Base-by-base conservation (phyloP, 805 yeast species). In the Danielozyma ontarioensis region DNA sequence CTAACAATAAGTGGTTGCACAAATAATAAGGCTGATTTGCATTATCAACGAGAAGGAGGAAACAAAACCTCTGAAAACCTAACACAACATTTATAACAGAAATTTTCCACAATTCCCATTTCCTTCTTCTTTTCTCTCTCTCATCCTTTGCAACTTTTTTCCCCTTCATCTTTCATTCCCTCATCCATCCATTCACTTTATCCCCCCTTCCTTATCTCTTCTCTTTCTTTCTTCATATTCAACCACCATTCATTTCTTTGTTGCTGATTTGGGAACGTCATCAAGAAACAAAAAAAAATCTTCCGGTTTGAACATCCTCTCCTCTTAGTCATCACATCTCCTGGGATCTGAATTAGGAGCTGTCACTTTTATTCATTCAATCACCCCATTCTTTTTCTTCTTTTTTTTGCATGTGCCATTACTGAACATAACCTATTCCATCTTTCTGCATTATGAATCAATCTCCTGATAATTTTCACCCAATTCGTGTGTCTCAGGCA, bases 11-110 rank as follows among this genome's bases (percentile, higher is more conserved):
- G 22, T 19, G 22, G 22, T 19, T 19, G n/a, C 10, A 10, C 22
- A 19, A 19, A 19, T 11, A 84, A 84, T 58, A 84, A 85, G 58
- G 62, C 74, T 31, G 94, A 84, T 55, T 63, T 84, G 32, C 72
- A 74, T 40, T 55, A 53, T 33, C 72, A 73, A 41, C 79, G 82
- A 46, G 74, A 90, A 40, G 83, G 22, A 19, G 22, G 22, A 19
- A 19, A 19, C 6, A 19, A 19, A 19, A 19, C 22, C 22, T 19
- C 8, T 19, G 22, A 10, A 6, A 19, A 6, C 22, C 22, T 10
- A 6, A 19, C 10, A 19, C 26, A 24, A 12, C 26, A 24, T 24
- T 24, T 24, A 13, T 11, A 24, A 6, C 8, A 11, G 26, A 5
- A 11, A 24, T 24, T 24, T 24, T 24, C 14, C 22, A 19, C 8